Conservation (phyloP, 345 rosid genomes). For the Theobroma cacao region DNA sequence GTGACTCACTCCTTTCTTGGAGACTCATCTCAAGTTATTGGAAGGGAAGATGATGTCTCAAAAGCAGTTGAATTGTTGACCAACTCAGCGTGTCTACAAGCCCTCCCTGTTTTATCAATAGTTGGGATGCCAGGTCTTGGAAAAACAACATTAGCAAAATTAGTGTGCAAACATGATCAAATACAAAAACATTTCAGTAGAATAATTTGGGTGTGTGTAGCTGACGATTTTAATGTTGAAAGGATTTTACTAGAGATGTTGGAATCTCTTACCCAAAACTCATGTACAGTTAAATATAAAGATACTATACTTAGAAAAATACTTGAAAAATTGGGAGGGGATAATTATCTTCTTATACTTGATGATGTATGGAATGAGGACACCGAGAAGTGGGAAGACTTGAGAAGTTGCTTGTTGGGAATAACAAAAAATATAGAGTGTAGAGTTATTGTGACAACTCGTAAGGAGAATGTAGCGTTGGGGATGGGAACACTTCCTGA, state of each 20-base stretch:
- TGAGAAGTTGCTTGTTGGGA: not conserved
- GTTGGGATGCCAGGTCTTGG: slow-evolving; percentile 34
- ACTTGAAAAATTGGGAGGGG: not conserved
- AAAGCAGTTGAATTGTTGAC: not conserved
- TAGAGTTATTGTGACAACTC: slow-evolving; percentile 7
- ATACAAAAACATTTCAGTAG: not conserved
- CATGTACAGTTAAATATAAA: not conserved
- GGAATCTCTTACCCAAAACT: not conserved
- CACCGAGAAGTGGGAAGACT: not conserved
- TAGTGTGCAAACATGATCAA: not conserved
- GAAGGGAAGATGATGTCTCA: slow-evolving; percentile 17
- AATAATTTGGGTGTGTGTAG: slow-evolving; percentile 16
- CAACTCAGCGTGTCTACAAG: not conserved
- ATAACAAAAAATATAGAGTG: not conserved
- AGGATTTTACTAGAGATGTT: slow-evolving; percentile 13
- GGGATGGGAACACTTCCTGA: not conserved
- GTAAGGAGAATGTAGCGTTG: not conserved
- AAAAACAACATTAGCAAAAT: slow-evolving; percentile 22
- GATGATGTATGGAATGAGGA: slow-evolving; percentile 22
- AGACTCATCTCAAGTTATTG: not conserved
- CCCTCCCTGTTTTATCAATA: not conserved
- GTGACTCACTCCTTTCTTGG: not conserved
- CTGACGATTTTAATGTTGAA: not conserved
- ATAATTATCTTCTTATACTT: slow-evolving; percentile 17
- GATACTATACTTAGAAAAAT: not conserved